Base-by-base conservation (phyloP, 2,329 filamentous ascomycete genomes). In the Biscogniauxia marginata region DNA sequence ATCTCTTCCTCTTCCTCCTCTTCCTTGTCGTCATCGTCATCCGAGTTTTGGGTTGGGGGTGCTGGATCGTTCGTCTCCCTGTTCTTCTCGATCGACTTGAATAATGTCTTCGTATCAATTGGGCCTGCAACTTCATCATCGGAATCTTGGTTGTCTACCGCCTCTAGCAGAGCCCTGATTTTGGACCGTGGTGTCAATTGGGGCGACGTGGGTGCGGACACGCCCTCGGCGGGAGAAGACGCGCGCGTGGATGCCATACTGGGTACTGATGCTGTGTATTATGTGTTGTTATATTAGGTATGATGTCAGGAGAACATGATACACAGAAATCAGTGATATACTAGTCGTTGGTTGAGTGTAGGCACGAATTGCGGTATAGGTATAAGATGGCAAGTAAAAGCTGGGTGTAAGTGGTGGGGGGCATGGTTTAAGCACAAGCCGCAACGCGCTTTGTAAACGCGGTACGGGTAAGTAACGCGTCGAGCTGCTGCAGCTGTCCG, bases 181-280 rank as follows among this genome's bases (percentile, higher is more conserved):
- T 84, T 86, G 19, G 84, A 79, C 44, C 73, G 74, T 5, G 83
- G 83, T 9, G 83, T 79, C 52, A 82, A 56, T 52, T 67, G 67
- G 50, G 80, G 75, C 46, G 73, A 77, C 55, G 77, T 72, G 47
- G 78, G 74, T 44, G 72, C 72, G 49, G 74, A 76, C 58, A 70
- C 74, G 63, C 73, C 70, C 52, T 71, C 75, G 22, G 70, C 69
- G 44, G 77, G 77, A 46, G 79, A 79, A n/a, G 77, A 71, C 52
- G 77, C 73, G 65, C 74, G 72, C 57, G 76, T 71, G 34, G 79
- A 79, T 67, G 79, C 73, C 82, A 84, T 85, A 69, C 62, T 64
- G 62, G 55, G 47, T 53, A 55, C 30, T 13, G 48, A 52, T 62
- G 23, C 46, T 52, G 44, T 21, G 48, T 52, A 47, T 45, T 46